A percentile compares a stretch with the other conserved stretches of the same genome.
Conservation (phyloP, 108 stramenopile genomes). For the Seminavis robusta region DNA sequence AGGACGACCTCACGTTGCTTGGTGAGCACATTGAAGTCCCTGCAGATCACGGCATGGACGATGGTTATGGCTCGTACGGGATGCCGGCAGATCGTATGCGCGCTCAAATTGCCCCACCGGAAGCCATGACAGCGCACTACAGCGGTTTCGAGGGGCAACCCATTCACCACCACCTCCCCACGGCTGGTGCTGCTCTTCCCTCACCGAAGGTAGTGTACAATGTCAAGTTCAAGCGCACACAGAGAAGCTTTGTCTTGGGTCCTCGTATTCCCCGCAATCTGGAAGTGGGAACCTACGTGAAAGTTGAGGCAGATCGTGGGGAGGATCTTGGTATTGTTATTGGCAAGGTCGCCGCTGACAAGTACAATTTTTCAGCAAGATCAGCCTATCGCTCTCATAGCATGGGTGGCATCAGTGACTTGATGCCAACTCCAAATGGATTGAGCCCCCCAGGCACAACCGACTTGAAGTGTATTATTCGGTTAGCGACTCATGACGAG, state of each 20-base stretch:
- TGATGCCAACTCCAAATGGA: conserved; percentile 16
- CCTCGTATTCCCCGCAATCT: conserved; percentile 63
- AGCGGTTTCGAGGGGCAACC: conserved; percentile 9
- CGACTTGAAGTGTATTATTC: conserved; percentile 82
- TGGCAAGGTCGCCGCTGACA: conserved; percentile 58
- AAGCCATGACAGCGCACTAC: conserved; percentile 11
- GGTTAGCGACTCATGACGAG: conserved; percentile 87
- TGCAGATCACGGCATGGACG: conserved; percentile 17
- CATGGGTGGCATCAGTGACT: conserved; percentile 28
- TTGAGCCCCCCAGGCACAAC: conserved; percentile 21
- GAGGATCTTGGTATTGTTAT: conserved; percentile 95
- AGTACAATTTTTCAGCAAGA: conserved; percentile 30
- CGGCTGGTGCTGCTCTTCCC: conserved; percentile 38
- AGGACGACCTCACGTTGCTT: conserved; percentile 35
- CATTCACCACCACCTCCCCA: conserved; percentile 12
- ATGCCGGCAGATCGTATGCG: not conserved
- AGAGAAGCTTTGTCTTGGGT: conserved; percentile 77
- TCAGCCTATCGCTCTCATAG: conserved; percentile 28
- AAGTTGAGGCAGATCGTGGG: conserved; percentile 97
- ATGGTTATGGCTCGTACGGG: too few relatives aligned
- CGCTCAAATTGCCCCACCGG: conserved; percentile 6
- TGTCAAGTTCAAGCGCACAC: conserved; percentile 93
- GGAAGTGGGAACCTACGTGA: conserved; percentile 93
- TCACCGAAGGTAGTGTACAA: conserved; percentile 77
- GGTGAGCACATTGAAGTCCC: conserved; percentile 50